These are phyloP conservation scores for Bruguiera sexangula DNA, from an alignment of 345 rosid genomes.

Conservation along the genomic window DNA sequence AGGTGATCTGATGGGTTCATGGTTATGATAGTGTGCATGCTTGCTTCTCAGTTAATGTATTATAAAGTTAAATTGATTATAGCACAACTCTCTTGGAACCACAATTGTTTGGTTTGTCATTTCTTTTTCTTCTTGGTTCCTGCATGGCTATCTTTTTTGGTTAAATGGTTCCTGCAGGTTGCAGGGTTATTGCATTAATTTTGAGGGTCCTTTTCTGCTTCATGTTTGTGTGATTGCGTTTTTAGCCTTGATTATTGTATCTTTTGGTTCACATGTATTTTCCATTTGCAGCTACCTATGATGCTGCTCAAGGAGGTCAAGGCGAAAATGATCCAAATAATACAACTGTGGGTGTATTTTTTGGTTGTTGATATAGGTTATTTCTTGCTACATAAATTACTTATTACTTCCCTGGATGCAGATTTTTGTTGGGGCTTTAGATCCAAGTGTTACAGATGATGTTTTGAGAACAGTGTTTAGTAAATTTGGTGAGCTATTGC, in stretches of 20 bases:
- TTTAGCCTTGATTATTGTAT: background rate
- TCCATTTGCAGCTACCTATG: conserved; percentile 74
- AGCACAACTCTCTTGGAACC: background rate
- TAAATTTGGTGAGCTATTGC: conserved; percentile 85
- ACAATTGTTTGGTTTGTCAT: conserved; percentile 1
- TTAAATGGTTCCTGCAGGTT: background rate
- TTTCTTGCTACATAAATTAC: conserved; percentile 20
- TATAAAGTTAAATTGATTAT: no score
- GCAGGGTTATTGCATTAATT: background rate
- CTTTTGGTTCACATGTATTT: conserved; percentile 31
- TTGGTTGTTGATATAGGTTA: conserved; percentile 14
- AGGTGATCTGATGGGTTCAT: no score
- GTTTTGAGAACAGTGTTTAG: conserved; percentile 67
- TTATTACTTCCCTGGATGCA: conserved; percentile 28
- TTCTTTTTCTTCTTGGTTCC: background rate
- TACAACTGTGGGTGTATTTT: conserved; percentile 78
- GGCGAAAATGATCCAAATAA: conserved; percentile 94
- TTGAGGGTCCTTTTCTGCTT: background rate
- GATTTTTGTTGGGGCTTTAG: conserved; percentile 95
- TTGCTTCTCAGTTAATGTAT: no score
- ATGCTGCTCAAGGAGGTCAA: conserved; percentile 56
- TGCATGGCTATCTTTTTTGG: no score
- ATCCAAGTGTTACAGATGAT: conserved; percentile 86
- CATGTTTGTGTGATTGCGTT: background rate
- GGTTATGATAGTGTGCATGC: no score